Evolutionary conservation across 1,284 basidiomycete species (phyloP).

Genomic region (Cutaneotrichosporon sp.): DNA sequence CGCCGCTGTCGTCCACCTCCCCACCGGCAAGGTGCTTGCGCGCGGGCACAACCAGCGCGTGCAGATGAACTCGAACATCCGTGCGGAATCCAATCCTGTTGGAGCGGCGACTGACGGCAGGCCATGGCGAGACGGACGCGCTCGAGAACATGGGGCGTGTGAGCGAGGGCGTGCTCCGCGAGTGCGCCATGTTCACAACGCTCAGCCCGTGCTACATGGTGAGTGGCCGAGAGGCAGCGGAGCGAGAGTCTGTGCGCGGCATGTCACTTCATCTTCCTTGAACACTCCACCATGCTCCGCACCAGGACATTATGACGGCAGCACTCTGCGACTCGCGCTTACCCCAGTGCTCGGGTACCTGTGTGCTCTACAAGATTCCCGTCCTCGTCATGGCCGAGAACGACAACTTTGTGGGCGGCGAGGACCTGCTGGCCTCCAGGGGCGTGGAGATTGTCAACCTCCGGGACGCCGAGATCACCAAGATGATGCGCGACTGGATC

Average conservation of each 20-base stretch:
- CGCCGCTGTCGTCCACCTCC: conserved; percentile 38
- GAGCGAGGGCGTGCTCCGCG: conserved; percentile 28
- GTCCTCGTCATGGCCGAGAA: conserved; percentile 39
- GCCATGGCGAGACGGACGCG: conserved; percentile 43
- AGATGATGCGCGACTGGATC: conserved; percentile 43
- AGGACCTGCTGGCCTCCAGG: conserved; percentile 24
- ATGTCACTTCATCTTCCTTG: neutral
- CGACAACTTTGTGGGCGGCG: conserved; percentile 36
- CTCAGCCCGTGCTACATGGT: conserved; percentile 34
- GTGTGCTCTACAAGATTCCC: conserved; percentile 35
- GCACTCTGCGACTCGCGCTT: neutral
- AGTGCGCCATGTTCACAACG: conserved; percentile 42
- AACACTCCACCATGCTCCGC: no score
- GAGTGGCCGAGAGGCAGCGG: neutral
- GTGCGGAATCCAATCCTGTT: neutral
- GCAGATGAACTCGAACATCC: conserved; percentile 33
- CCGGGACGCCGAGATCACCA: conserved; percentile 26
- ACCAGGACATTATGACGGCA: no score
- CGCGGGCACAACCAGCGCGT: conserved; percentile 44
- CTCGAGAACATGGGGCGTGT: conserved; percentile 42
- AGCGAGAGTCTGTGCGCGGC: neutral
- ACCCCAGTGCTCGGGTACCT: conserved; percentile 33
- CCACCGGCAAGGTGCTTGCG: conserved; percentile 35
- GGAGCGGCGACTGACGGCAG: conserved; percentile 18
- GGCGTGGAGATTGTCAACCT: conserved; percentile 38